A percentile compares a stretch with the other conserved stretches of the same genome.
These are phyloP conservation scores for Scheffersomyces quercinus DNA, from an alignment of 1,139 yeast species.

Conservation along the genomic window DNA sequence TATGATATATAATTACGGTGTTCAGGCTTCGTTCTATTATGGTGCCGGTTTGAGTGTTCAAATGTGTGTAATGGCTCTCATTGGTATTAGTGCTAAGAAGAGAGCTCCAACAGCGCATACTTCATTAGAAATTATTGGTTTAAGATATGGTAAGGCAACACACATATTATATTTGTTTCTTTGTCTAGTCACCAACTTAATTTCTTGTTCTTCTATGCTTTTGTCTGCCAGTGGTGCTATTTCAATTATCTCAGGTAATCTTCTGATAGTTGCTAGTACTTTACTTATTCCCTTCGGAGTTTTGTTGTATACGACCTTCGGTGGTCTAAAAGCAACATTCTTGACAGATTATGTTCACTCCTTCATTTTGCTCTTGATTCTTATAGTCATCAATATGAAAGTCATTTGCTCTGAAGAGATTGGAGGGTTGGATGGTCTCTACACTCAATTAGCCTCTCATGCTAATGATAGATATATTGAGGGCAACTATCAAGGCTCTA, in stretches of 20 bases:
- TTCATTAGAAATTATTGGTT: constrained; percentile 27
- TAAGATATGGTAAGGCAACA: constrained; percentile 28
- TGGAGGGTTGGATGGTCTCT: constrained; percentile 31
- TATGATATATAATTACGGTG: constrained; percentile 28
- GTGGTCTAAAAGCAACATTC: constrained; percentile 44
- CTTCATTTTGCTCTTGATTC: constrained; percentile 30
- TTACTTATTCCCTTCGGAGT: constrained; percentile 39
- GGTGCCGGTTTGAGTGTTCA: constrained; percentile 32
- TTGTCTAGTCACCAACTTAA: constrained; percentile 29
- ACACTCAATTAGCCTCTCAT: constrained; percentile 17
- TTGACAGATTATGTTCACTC: constrained; percentile 37
- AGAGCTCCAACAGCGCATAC: constrained; percentile 31
- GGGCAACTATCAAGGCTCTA: constrained; percentile 35
- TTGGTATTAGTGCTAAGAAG: constrained; percentile 31
- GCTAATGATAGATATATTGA: constrained; percentile 21
- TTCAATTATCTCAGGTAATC: constrained; percentile 32
- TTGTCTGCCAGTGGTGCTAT: constrained; percentile 37
- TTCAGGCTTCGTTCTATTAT: constrained; percentile 25
- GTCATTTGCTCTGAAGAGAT: constrained; percentile 23
- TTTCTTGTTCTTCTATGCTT: constrained; percentile 36
- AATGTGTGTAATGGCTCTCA: constrained; percentile 26
- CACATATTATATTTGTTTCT: constrained; percentile 33
- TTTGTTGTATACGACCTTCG: constrained; percentile 33
- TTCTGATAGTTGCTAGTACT: constrained; percentile 32
- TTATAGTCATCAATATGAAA: constrained; percentile 27